Evolutionary conservation across 495 filamentous ascomycete species (phyloP).

Genomic region (Amniculicola lignicola): DNA sequence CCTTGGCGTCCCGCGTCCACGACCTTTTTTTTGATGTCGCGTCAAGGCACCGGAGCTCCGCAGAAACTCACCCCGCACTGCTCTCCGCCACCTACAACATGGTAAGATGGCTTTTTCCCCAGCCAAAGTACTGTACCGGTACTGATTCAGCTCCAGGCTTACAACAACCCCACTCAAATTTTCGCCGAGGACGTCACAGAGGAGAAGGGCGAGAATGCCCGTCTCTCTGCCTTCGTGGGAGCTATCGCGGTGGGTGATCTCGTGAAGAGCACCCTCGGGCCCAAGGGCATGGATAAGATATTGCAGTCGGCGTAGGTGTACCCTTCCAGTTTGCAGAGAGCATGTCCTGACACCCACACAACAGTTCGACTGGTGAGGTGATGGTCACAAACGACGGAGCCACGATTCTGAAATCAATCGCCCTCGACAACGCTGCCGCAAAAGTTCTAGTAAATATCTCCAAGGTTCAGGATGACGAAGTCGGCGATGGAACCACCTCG

Average conservation of each 20-base stretch:
- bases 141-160: conserved; percentile 41
- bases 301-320: conserved; percentile 84
- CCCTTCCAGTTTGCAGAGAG: neutral
- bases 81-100: conserved; percentile 8
- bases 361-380: conserved; percentile 89
- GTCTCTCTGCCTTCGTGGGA: conserved; percentile 92
- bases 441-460: conserved; percentile 99
- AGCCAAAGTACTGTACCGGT: too few species aligned
- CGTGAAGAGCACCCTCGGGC: conserved; percentile 94
- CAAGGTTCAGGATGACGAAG: conserved; percentile 98
- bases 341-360: conserved; percentile 13
- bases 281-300: conserved; percentile 99
- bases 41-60: too few species aligned
- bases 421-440: conserved; percentile 96
- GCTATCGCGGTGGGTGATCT: conserved; percentile 96
- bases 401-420: conserved; percentile 96
- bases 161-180: conserved; percentile 90
- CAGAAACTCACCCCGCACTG: conserved; percentile 5
- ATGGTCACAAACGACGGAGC: conserved; percentile 99
- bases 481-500: conserved; percentile 90
- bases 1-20: too few species aligned
- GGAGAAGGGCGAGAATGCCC: conserved; percentile 99
- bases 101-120: conserved; percentile 18
- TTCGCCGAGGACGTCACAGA: conserved; percentile 96
- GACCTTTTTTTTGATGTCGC: too few species aligned